Base-by-base conservation (phyloP, 2,329 filamentous ascomycete genomes). In the Calonectria pseudoreteaudii region DNA sequence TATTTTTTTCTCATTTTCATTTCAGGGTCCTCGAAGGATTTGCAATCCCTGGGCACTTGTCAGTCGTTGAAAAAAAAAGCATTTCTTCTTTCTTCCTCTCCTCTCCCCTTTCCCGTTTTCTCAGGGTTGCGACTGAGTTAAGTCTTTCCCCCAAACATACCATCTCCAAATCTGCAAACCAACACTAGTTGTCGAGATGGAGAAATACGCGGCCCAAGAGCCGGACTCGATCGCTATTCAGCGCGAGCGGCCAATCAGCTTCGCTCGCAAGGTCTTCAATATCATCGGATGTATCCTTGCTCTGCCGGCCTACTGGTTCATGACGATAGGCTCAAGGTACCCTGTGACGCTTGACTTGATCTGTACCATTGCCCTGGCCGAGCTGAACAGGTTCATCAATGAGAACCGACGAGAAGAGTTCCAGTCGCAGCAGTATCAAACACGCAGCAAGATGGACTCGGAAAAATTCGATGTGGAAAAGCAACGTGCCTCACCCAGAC, bases 301-400 rank as follows among this genome's bases (percentile, higher is more conserved):
- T 4, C 34, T 62, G 23, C 56, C 56, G 1, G 23, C 23, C 23
- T 62, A 62, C 16, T 62, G 56, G 56, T 3, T 62, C 10, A 30
- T 70, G 44, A 70, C 67, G 7, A n/a, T 69, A 44, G 36, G 53
- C n/a, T 50, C 38, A 11, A 36, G 14, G 26, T 69, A 62, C 41
- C 65, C 65, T 31, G 49, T 67, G 10, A 67, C 65, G 36, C 65
- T 67, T 14, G 65, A 67, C 49, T 28, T 67, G 34, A 23, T 67
- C 34, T 52, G 47, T 14, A 52, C 49, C 49, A 67, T 67, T 30
- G 65, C 49, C 13, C 31, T 67, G 31, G 49, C 65, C 30, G 65
- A 67, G 49, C 34, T 67, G 4, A 67, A 67, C 23, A 50, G 65
- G 2, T 36, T 67, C 26, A 9, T 56, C 65, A 67, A 67, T n/a